Conservation (phyloP, 2,329 filamentous ascomycete species). For the Ophiosphaerella korrae region DNA sequence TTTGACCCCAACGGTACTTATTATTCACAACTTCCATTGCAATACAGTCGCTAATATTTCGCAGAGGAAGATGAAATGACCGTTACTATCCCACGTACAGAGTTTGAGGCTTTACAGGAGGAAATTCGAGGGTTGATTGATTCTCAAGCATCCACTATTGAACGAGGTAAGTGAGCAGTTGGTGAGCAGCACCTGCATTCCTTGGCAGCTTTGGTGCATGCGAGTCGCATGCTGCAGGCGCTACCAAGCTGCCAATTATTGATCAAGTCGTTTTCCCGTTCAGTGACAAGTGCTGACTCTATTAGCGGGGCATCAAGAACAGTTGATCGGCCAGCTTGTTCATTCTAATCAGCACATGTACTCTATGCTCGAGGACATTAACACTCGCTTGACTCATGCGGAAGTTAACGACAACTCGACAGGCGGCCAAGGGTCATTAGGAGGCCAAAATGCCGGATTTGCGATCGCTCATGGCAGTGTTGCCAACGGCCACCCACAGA, state of each 20-base stretch:
- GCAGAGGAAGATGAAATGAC: neutral
- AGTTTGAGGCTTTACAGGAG: neutral
- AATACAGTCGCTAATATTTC: neutral
- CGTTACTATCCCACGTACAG: too few species aligned
- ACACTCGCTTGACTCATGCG: conserved; percentile 74
- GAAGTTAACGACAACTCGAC: neutral
- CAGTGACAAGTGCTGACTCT: neutral
- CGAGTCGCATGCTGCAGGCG: neutral
- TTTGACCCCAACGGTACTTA: too few species aligned
- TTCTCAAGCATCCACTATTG: too few species aligned
- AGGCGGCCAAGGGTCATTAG: too few species aligned
- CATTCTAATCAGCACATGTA: neutral
- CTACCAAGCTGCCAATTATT: neutral
- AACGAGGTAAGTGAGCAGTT: too few species aligned
- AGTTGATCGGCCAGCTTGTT: conserved; percentile 1
- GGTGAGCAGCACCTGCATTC: too few species aligned
- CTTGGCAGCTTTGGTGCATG: too few species aligned
- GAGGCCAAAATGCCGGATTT: too few species aligned
- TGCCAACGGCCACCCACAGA: too few species aligned
- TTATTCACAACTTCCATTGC: neutral
- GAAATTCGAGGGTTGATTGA: neutral
- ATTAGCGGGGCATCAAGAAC: conserved; percentile 1
- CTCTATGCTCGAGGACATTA: conserved; percentile 52
- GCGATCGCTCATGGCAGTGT: too few species aligned
- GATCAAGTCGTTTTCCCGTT: neutral